Percentiles rank a stretch among this genome's conserved stretches.
These are phyloP conservation scores for Pseudogymnoascus pannorum DNA, from an alignment of 2,329 filamentous ascomycete species.

Conservation along the genomic window DNA sequence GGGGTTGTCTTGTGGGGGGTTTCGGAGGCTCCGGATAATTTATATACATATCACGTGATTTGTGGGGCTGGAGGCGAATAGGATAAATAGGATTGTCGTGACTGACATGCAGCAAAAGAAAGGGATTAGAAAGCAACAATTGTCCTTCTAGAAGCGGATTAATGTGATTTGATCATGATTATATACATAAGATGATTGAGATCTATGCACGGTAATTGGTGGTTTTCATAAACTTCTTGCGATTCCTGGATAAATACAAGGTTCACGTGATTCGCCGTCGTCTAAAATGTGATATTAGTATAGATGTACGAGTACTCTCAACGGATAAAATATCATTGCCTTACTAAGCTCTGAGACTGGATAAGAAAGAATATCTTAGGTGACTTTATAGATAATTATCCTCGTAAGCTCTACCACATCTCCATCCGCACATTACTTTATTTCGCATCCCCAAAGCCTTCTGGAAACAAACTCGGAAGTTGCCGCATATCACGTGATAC, in stretches of 20 bases:
- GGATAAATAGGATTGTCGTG: neutral
- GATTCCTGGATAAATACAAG: neutral
- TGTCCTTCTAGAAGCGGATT: neutral
- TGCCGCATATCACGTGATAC: neutral
- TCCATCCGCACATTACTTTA: neutral
- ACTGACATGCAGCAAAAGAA: neutral
- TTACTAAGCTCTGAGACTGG: neutral
- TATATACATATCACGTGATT: neutral
- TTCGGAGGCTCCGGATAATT: neutral
- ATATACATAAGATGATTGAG: neutral
- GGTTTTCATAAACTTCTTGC: neutral
- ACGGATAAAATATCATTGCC: slow-evolving; percentile 1
- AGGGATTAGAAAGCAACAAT: neutral
- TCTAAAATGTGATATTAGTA: neutral
- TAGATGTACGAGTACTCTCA: neutral
- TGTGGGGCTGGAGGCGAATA: neutral
- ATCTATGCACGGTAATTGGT: neutral
- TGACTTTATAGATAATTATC: neutral
- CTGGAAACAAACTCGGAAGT: neutral
- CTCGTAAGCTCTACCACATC: neutral
- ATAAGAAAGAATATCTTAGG: neutral
- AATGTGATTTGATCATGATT: neutral
- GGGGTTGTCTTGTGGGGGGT: neutral
- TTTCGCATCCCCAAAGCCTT: neutral
- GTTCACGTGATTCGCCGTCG: neutral